A percentile compares a stretch with the other conserved stretches of the same genome.
Conservation (phyloP, 768 basidiomycete species). For the Tulasnella calospora region DNA sequence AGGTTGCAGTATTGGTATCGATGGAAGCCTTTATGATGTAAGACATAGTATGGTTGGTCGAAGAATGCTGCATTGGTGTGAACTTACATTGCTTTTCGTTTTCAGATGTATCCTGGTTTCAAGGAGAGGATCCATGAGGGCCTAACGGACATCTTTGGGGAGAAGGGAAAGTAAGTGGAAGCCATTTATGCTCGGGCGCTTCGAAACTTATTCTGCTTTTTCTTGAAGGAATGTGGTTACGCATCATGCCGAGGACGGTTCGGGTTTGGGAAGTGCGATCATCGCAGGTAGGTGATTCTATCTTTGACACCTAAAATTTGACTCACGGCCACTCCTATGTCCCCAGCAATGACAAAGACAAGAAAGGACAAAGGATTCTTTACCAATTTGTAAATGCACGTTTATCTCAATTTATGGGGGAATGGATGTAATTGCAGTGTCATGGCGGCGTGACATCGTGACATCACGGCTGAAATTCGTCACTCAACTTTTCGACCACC, state of each 20-base stretch:
- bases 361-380: constrained; percentile 59
- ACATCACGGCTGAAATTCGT: neutral
- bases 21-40: constrained; percentile 93
- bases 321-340: neutral
- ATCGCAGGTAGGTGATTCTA: constrained; percentile 61
- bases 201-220: neutral
- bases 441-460: neutral
- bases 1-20: constrained; percentile 83
- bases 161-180: constrained; percentile 72
- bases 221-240: constrained; percentile 59
- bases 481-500: neutral
- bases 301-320: constrained; percentile 5
- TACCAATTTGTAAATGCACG: neutral
- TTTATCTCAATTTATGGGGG: neutral
- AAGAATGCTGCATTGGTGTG: neutral
- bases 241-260: constrained; percentile 83
- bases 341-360: constrained; percentile 79
- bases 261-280: constrained; percentile 93
- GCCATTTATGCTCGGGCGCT: neutral
- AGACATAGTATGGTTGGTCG: constrained; percentile 30
- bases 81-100: neutral
- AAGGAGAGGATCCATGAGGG: constrained; percentile 90
- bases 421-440: neutral
- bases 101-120: constrained; percentile 96
- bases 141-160: constrained; percentile 89